A percentile compares a stretch with the other conserved stretches of the same genome.
Evolutionary conservation across 2,329 filamentous ascomycete genomes (phyloP).

Genomic region (Colletotrichum lupini): DNA sequence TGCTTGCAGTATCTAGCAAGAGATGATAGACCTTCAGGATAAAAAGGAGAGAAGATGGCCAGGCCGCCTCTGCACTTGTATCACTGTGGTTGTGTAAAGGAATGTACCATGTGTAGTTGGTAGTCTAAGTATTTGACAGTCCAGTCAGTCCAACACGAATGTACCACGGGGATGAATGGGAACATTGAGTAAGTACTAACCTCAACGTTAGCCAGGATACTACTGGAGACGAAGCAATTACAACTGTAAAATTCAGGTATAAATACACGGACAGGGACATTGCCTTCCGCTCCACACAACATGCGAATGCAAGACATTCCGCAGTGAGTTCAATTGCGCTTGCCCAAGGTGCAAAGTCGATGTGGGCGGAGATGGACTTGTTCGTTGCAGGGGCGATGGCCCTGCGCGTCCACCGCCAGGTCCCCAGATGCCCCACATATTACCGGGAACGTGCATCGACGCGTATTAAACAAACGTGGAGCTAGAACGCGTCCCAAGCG

Average conservation of each 20-base stretch:
- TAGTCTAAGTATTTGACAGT: neutral
- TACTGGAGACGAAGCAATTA: neutral
- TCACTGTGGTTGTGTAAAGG: too few species aligned
- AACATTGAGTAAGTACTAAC: too few species aligned
- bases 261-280: neutral
- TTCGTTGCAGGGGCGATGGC: conserved; percentile 8
- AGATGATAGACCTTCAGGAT: too few species aligned
- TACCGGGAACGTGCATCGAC: conserved; percentile 22
- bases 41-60: too few species aligned
- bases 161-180: neutral
- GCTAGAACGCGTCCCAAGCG: conserved; percentile 24
- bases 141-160: neutral
- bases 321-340: neutral
- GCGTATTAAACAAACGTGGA: conserved; percentile 23
- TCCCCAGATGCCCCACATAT: conserved; percentile 1
- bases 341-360: neutral
- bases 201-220: neutral
- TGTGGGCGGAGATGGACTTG: neutral
- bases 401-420: neutral
- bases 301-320: neutral
- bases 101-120: too few species aligned
- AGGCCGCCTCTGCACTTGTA: too few species aligned
- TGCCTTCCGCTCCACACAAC: neutral
- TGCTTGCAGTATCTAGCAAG: too few species aligned
- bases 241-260: neutral